Base-by-base conservation (phyloP, 192 early-diverging fungal species). In the Phlyctochytrium arcticum region DNA sequence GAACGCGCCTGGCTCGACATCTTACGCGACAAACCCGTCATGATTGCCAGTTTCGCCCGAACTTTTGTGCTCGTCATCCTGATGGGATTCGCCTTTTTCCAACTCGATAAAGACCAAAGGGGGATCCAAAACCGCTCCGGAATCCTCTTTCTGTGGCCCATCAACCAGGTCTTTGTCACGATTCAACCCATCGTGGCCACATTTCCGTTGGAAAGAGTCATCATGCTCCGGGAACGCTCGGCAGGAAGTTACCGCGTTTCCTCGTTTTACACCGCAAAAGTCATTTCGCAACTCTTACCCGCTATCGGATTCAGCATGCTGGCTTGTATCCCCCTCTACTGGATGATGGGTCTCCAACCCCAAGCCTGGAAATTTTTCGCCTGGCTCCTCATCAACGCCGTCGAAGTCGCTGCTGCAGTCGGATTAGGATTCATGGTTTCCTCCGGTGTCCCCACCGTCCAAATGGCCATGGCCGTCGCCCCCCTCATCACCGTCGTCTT, bases 101-200 rank as follows among this genome's bases (percentile, higher is more conserved):
- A 78, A 23, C 74, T 83, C 2, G 57, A 72, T 21, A 53, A 72
- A 36, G 75, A 71, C 36, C 53, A 83, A 27, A 71, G 75, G 2
- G 85, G 87, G 6, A 65, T 87, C 9, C 87, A 88, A 70, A 85
- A 81, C 51, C 72, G 85, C 23, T 57, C 79, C 5, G 87, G 87
- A 1, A 70, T 78, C 0, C 46, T 86, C 48, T 86, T 66, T 46
- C 19, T 60, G 6, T 60, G 57, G 44, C 65, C 65, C 47, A 49
- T 60, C 57, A 58, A 68, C 55, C 57, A 58, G 29, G 21, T 60
- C 26, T 68, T 68, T 30, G 47, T 51, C 1, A 60, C 33, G 29
- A 71, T 88, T 49, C 77, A 84, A 76, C 86, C 86, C 6, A 61
- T 61, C 4, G 46, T 73, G 47, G 65, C 65, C 34, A 63, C 63